Evolutionary conservation across 2,329 filamentous ascomycete species (phyloP), one percentile per base, ranked within the genome.

Genomic region (Graphium sp.): DNA sequence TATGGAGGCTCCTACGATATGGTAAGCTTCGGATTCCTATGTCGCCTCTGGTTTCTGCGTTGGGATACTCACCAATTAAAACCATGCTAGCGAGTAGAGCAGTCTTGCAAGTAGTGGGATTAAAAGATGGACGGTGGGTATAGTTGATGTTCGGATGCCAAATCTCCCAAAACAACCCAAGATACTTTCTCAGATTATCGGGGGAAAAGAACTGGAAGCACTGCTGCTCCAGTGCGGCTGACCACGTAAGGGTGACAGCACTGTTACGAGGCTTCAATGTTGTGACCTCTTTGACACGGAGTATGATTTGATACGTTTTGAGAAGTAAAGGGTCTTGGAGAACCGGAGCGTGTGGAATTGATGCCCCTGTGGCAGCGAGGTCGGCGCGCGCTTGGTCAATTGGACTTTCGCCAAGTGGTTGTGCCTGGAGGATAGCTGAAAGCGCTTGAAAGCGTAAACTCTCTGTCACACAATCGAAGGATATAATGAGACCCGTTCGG

Each of bases 61-160:
- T 24, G 7, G 11, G 16, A 18, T 20, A 22, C 36, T 39, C 29
- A 42, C 50, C 49, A 10, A 52, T 46, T 5, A 52, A 17, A 4
- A 44, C 37, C 50, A 53, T 53, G 7, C 42, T 39, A 2, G 48
- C 49, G 6, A 53, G 34, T 4, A 51, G 37, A 18, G 41, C 39
- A 3, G 43, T 39, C 27, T 48, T 47, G 5, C 44, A 35, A 2
- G 31, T 39, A 4, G 41, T 26, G 1, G 43, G 35, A 22, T 52
- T 40, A 33, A 53, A 53, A 5, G 43, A 49, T 5, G 50, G 48
- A 17, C 43, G 42, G 29, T 52, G 49, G 3, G 51, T 28, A 13
- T 49, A 40, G 27, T 45, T 48, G 30, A 50, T 41, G 29, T 53
- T 50, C 4, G 50, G 47, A 33, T 51, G 42, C 50, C 50, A 52